These are phyloP conservation scores for Crassisporium funariophilum DNA, from an alignment of 768 basidiomycete genomes.

Conservation along the genomic window DNA sequence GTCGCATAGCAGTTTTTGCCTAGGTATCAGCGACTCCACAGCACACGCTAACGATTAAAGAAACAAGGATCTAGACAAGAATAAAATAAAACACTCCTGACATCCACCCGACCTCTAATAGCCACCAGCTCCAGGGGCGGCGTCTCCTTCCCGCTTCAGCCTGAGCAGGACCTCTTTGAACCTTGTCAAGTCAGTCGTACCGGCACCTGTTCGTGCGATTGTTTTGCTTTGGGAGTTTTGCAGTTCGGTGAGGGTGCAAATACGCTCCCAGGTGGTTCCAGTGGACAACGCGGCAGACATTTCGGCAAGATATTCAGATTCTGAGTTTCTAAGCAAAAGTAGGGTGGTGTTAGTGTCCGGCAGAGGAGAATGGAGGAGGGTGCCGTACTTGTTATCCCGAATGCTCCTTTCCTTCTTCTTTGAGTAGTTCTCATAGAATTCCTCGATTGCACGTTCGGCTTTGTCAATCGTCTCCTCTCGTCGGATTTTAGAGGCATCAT, in stretches of 20 bases:
- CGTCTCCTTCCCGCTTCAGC: constrained; percentile 86
- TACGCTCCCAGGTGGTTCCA: constrained; percentile 97
- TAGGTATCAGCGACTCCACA: too few species aligned
- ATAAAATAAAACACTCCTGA: not conserved
- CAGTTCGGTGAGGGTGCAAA: constrained; percentile 81
- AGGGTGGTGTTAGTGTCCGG: constrained; percentile 1
- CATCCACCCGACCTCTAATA: constrained; percentile 52
- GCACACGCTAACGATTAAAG: not conserved
- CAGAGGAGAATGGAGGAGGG: constrained; percentile 1
- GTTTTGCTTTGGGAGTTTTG: constrained; percentile 99
- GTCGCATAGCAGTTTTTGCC: not conserved
- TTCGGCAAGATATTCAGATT: constrained; percentile 75
- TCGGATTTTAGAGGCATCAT: constrained; percentile 74
- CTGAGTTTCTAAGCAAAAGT: constrained; percentile 70
- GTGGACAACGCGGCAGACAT: constrained; percentile 75
- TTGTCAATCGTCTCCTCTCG: constrained; percentile 82
- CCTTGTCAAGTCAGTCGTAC: constrained; percentile 85
- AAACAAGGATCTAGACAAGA: constrained; percentile 7
- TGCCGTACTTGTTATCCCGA: constrained; percentile 85
- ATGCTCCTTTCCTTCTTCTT: constrained; percentile 89
- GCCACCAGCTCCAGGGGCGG: constrained; percentile 90
- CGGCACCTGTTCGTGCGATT: constrained; percentile 79
- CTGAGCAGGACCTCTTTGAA: constrained; percentile 93
- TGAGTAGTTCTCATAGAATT: constrained; percentile 88
- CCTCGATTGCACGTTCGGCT: constrained; percentile 86